phyloP scores from a whole-genome alignment of 768 basidiomycete genomes.

The Rhizopogon salebrosus region DNA sequence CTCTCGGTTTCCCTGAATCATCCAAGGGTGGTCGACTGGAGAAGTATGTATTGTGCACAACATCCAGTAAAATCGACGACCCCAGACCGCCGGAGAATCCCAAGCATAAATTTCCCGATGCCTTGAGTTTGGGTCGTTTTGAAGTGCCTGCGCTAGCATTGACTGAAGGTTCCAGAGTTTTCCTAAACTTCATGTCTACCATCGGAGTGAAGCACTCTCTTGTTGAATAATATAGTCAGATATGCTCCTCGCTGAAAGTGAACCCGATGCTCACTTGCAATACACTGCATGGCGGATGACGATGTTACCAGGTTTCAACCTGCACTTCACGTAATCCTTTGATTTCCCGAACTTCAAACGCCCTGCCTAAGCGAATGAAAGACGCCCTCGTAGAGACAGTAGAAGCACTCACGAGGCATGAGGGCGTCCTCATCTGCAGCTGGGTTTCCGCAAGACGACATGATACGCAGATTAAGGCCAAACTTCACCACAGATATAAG shows the following conservation, averaged over 20 bases:
- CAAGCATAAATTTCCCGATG: constrained; percentile 62
- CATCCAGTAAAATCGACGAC: constrained; percentile 66
- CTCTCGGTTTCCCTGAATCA: constrained; percentile 30
- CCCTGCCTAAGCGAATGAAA: constrained; percentile 32
- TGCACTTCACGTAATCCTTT: constrained; percentile 71
- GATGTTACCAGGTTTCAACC: constrained; percentile 55
- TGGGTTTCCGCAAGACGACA: constrained; percentile 62
- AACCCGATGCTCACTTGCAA: constrained; percentile 54
- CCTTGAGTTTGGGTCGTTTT: constrained; percentile 55
- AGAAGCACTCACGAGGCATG: constrained; percentile 55
- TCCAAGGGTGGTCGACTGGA: constrained; percentile 21
- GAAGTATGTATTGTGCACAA: constrained; percentile 59
- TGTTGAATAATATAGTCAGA: background rate
- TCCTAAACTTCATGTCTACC: constrained; percentile 58
- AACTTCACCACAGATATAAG: background rate
- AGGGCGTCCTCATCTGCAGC: constrained; percentile 50
- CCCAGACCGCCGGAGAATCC: constrained; percentile 79
- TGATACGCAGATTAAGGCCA: constrained; percentile 3
- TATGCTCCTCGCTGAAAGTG: background rate
- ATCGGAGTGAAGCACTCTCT: constrained; percentile 68
- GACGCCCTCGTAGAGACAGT: background rate
- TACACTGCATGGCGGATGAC: constrained; percentile 79
- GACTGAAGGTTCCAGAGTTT: constrained; percentile 57
- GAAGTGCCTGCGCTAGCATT: constrained; percentile 52
- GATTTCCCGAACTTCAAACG: constrained; percentile 65